phyloP scores from a whole-genome alignment of 179 eudicot species.

The Drosera spatulata region DNA sequence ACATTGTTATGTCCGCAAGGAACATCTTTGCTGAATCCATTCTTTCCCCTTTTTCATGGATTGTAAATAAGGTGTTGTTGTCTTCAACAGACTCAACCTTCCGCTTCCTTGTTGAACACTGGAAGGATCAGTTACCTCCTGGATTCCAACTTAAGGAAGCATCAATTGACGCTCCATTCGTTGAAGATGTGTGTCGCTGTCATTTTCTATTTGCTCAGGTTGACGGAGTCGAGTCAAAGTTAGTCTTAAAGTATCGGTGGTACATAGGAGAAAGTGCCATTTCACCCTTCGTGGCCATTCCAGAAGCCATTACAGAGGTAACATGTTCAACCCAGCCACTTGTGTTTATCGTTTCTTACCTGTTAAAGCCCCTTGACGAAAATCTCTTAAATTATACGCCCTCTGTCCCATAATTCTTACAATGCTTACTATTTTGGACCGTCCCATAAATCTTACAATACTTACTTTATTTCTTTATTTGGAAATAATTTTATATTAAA shows the following conservation, averaged over 20 bases:
- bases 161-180: conserved; percentile 72
- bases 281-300: conserved; percentile 56
- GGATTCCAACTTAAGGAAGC: conserved; percentile 76
- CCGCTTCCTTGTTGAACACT: conserved; percentile 60
- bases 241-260: conserved; percentile 87
- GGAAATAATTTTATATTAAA: too few relatives aligned
- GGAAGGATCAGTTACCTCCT: conserved; percentile 81
- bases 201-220: conserved; percentile 72
- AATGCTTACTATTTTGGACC: too few relatives aligned
- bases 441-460: too few relatives aligned
- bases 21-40: too few relatives aligned
- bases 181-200: conserved; percentile 91
- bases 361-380: too few relatives aligned
- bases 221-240: conserved; percentile 38
- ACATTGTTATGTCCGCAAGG: too few relatives aligned
- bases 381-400: too few relatives aligned
- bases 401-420: too few relatives aligned
- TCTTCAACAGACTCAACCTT: conserved; percentile 71
- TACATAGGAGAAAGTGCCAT: conserved; percentile 66
- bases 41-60: background rate
- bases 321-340: background rate
- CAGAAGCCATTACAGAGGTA: conserved; percentile 74
- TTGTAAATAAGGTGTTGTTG: background rate
- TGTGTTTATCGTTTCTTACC: too few relatives aligned
- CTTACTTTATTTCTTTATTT: too few relatives aligned